Evolutionary conservation across 768 basidiomycete genomes (phyloP), one percentile per base, ranked within the genome.

Genomic region (Xanthoconium purpureum): DNA sequence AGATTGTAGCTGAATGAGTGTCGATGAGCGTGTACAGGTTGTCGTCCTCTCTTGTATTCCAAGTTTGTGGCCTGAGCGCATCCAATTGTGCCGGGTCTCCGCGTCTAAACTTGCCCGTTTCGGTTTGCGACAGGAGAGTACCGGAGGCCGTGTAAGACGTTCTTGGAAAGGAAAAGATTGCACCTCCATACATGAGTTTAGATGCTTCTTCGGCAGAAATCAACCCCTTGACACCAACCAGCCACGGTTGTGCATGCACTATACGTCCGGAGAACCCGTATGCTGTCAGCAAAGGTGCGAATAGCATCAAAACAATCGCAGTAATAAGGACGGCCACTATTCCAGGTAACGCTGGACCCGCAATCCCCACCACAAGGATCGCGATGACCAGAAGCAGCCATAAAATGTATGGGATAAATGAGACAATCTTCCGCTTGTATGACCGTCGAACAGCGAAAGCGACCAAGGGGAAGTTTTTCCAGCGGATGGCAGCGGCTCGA

Each of bases 21-120:
- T 68, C 66, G 9, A 66, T 3, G 45, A 71, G 64, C 3, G 69
- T 58, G 20, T 68, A 67, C 32, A 67, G 24, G 20, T 66, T 9
- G 24, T 50, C 47, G n/a, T 48, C 52, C 14, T 47, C 52, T 3
- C 8, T 7, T 9, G 1, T 15, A 10, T 13, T n/a, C 4, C 18
- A 15, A 8, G 10, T 1, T 13, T 3, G 47, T 12, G 45, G 6
- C 11, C 8, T 46, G 17, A 61, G 57, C 1, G 13, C 46, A 0
- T 47, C 37, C 13, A 59, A 36, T 18, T 68, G 66, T 6, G 17
- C 36, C 1, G 28, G 28, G 7, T 67, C 56, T 17, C 66, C 69
- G 2, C 47, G 44, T 18, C 68, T 58, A 17, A 68, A 62, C 29
- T 0, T 15, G 5, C 58, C 58, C 8, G 11, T 47, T 18, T 46